These are phyloP conservation scores for Schizonepeta tenuifolia DNA, from an alignment of 257 asterid species.

Conservation along the genomic window DNA sequence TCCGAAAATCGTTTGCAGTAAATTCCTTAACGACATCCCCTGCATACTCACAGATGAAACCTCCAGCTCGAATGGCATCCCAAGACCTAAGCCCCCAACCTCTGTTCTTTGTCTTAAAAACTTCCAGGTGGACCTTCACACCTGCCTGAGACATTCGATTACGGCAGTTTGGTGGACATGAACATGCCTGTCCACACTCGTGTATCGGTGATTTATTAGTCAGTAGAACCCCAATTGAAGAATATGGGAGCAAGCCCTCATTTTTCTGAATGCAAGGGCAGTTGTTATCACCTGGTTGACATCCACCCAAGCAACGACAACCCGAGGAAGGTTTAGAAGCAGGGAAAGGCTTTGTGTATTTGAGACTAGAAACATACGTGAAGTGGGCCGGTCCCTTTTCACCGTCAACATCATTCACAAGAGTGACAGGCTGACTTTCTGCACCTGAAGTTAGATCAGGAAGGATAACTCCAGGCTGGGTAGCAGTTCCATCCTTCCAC, in stretches of 20 bases:
- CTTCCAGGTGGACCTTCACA: slow-evolving; percentile 67
- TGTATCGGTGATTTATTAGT: slow-evolving; percentile 55
- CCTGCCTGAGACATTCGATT: slow-evolving; percentile 79
- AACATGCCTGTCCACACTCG: slow-evolving; percentile 78
- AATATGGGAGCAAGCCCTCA: slow-evolving; percentile 66
- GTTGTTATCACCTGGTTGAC: slow-evolving; percentile 71
- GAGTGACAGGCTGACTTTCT: slow-evolving; percentile 76
- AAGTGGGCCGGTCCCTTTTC: slow-evolving; percentile 92
- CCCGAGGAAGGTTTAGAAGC: slow-evolving; percentile 50
- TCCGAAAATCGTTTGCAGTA: slow-evolving; percentile 45
- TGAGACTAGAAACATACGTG: slow-evolving; percentile 65
- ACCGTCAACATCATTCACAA: slow-evolving; percentile 84
- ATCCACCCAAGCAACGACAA: slow-evolving; percentile 81
- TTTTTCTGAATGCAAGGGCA: slow-evolving; percentile 74
- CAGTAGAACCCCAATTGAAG: slow-evolving; percentile 67
- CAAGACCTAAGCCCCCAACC: slow-evolving; percentile 99
- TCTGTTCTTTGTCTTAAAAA: slow-evolving; percentile 77
- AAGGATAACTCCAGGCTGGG: slow-evolving; percentile 66
- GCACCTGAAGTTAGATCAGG: slow-evolving; percentile 85
- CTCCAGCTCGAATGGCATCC: slow-evolving; percentile 90
- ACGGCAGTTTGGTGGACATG: slow-evolving; percentile 79
- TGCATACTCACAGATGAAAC: slow-evolving; percentile 88
- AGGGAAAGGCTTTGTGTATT: slow-evolving; percentile 55
- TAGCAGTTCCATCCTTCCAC: slow-evolving; percentile 78
- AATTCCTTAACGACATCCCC: slow-evolving; percentile 69